Percentiles rank a stretch among this genome's conserved stretches.
Conservation (phyloP, 805 yeast species). For the Yamadazyma insecticola region DNA sequence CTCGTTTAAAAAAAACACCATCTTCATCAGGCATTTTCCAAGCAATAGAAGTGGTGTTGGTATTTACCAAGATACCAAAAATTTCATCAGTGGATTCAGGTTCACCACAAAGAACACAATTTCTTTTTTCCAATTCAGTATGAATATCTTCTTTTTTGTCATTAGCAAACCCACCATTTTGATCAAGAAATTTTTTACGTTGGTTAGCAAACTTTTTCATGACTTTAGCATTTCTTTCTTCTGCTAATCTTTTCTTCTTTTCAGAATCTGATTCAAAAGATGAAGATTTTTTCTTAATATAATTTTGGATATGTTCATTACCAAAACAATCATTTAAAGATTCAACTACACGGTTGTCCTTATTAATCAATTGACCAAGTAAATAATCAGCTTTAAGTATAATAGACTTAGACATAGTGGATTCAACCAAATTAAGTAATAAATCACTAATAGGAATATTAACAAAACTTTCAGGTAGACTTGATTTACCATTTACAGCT, state of each 20-base stretch:
- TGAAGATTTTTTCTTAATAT: slow-evolving; percentile 40
- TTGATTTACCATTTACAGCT: slow-evolving; percentile 30
- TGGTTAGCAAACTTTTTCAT: slow-evolving; percentile 59
- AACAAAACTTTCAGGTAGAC: slow-evolving; percentile 43
- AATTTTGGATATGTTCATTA: slow-evolving; percentile 44
- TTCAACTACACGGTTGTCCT: slow-evolving; percentile 47
- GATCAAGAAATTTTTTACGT: slow-evolving; percentile 38
- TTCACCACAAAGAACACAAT: slow-evolving; percentile 60
- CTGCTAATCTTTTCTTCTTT: slow-evolving; percentile 52
- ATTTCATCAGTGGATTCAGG: slow-evolving; percentile 40
- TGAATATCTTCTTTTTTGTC: slow-evolving; percentile 11
- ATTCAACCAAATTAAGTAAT: slow-evolving; percentile 47
- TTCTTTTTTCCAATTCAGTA: slow-evolving; percentile 19
- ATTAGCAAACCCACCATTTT: no score
- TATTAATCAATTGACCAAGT: slow-evolving; percentile 46
- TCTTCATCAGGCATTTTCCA: slow-evolving; percentile 34
- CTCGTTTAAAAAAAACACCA: slow-evolving; percentile 11
- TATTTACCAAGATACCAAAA: slow-evolving; percentile 57
- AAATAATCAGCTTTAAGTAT: slow-evolving; percentile 54
- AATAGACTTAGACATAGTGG: slow-evolving; percentile 45
- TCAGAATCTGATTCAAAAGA: slow-evolving; percentile 51
- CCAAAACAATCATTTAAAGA: slow-evolving; percentile 57
- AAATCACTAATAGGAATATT: slow-evolving; percentile 54
- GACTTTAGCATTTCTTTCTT: slow-evolving; percentile 57
- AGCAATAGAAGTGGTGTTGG: slow-evolving; percentile 42